A percentile compares a stretch with the other conserved stretches of the same genome.
Evolutionary conservation across 345 rosid species (phyloP).

Genomic region (Xanthoceras sorbifolium): DNA sequence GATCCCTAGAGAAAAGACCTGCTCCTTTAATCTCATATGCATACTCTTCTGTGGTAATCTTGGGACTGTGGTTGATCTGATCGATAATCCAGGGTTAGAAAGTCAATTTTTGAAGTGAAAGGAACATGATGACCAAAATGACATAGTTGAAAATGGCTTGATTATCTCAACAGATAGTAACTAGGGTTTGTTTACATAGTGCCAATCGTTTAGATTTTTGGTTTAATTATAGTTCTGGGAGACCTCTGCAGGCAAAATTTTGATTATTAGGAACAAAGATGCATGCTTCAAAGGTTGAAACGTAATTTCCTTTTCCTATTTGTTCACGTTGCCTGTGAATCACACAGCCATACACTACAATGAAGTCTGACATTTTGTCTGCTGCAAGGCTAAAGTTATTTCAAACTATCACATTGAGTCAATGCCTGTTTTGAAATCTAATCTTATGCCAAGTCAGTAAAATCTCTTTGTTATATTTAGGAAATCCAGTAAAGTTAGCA

Average conservation of each 20-base stretch:
- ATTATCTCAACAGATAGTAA: background rate
- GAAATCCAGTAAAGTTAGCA: background rate
- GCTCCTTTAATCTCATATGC: conserved; percentile 96
- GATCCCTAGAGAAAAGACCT: conserved; percentile 86
- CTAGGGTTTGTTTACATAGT: background rate
- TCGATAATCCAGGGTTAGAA: conserved; percentile 20
- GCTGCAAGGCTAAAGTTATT: background rate
- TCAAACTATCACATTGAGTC: background rate
- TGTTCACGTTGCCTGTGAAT: background rate
- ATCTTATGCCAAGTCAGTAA: background rate
- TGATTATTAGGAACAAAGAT: background rate
- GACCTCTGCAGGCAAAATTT: background rate
- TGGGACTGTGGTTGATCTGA: conserved; percentile 86
- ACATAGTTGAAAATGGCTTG: background rate
- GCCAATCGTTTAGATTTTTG: background rate
- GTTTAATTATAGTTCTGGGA: background rate
- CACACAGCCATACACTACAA: background rate
- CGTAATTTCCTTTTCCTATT: background rate
- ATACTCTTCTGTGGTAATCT: conserved; percentile 68
- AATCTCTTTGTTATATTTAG: too few relatives aligned
- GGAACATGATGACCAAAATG: background rate
- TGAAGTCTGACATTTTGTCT: background rate
- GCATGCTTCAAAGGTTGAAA: background rate
- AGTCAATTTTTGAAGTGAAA: conserved; percentile 12
- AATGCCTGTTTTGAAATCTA: background rate